Base-by-base conservation (phyloP, 2,329 filamentous ascomycete genomes). In the Pleomassaria siparia region DNA sequence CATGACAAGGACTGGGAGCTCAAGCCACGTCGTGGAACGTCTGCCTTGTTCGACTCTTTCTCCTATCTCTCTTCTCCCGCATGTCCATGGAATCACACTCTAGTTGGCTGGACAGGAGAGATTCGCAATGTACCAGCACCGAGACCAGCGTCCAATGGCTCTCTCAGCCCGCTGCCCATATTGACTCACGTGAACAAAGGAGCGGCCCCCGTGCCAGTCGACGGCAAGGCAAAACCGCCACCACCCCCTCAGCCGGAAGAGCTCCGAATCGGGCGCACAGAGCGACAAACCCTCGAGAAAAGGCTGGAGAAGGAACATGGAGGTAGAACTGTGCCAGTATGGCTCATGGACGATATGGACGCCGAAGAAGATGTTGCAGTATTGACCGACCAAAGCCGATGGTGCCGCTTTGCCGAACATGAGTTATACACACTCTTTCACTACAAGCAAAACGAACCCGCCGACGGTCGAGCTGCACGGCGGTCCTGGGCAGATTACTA, bases 21-120 rank as follows among this genome's bases (percentile, higher is more conserved):
- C 46, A 84, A 83, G 59, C 78, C 84, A 51, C 88, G 91, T 21
- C 87, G 87, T 51, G 92, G 92, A 46, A 92, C 91, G 49, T 96
- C 92, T 11, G 91, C 92, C 13, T 80, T 97, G 26, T 95, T 95
- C 72, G 91, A 96, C 70, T 91, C 91, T 9, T 91, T 97, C 64
- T 83, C 86, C 46, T 86, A 95, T 72, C 83, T 97, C 36, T 89
- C 91, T 3, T 95, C 91, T n/a, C 79, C 87, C 46, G 80, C 87
- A 35, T 86, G 87, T 2, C 85, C 87, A 16, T 97, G 91, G 91
- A 89, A 91, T 61, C 92, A 96, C 74, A 94, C 86, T 1, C 81
- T 96, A 5, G 88, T 97, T 44, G 91, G 90, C 37, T 97, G 92
- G 92, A 96, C 92, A 2, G 92, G 92, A 49, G 92, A 97, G 51